Evolutionary conservation across 345 rosid species (phyloP), one percentile per base, ranked within the genome.

Genomic region (Leavenworthia alabamica): DNA sequence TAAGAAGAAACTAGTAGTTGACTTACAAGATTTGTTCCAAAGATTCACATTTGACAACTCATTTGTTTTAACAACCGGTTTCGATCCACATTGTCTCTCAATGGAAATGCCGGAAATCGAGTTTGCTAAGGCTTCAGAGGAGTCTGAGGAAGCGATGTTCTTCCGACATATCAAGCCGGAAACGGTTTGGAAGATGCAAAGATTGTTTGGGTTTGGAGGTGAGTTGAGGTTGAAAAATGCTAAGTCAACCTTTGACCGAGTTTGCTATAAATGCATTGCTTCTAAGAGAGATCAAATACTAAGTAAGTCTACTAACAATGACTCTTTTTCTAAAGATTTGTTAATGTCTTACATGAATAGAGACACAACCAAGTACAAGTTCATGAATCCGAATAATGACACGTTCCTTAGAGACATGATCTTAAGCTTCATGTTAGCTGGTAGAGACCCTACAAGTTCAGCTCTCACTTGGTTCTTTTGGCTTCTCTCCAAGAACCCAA

Each of bases 391-490:
- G 3, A 27, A 13, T 67, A 16, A 16, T n/a, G 67, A 62, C 49
- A 62, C 17, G 46, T 62, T 62, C 17, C 4, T 62, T 24, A 36
- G 90, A 71, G 90, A 83, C 35, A 41, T 50, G 4, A 43, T 67
- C 11, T 48, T 62, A 2, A 74, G 29, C 16, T 55, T 78, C n/a
- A 1, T 78, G 28, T 29, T 35, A 19, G 85, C 78, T 10, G 85
- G 81, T 8, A 76, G 71, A 54, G 82, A 78, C 66, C 61, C 85
- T 0, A 27, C 77, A 54, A 73, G 56, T 28, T 50, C 77, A 10
- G 66, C 66, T 9, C 69, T 78, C 24, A 22, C 61, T 22, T 81
- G 80, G 80, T 68, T 75, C 31, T 56, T 74, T 20, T 81, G 82
- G 82, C 73, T 78, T 6, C 36, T 76, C 6, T 54, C 74, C 0